Conservation (phyloP, 805 yeast genomes). For the Wickerhamiella kurtzmanii region DNA sequence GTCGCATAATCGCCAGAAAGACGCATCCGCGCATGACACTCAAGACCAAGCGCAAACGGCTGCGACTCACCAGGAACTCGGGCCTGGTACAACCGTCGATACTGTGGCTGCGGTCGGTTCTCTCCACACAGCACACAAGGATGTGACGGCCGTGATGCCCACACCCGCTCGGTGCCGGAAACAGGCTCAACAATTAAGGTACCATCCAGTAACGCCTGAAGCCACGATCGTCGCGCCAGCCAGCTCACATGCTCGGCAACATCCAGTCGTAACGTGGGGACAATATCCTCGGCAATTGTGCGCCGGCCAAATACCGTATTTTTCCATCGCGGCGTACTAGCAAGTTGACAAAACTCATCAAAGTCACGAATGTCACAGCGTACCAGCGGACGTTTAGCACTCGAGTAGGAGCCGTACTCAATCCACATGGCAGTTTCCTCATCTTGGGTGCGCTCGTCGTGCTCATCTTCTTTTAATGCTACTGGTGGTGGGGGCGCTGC, state of each 20-base stretch:
- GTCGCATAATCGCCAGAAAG: conserved; percentile 74
- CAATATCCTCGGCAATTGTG: conserved; percentile 64
- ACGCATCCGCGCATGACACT: conserved; percentile 67
- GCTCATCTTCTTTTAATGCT: neutral
- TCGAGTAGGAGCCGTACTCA: conserved; percentile 15
- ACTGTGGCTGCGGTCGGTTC: conserved; percentile 50
- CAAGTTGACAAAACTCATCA: conserved; percentile 11
- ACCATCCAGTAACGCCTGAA: conserved; percentile 63
- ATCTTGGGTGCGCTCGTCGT: neutral
- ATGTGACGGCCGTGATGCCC: conserved; percentile 35
- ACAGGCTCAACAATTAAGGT: conserved; percentile 76
- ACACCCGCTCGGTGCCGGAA: conserved; percentile 65
- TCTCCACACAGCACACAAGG: conserved; percentile 85
- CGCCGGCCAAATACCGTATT: conserved; percentile 48
- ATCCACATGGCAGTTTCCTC: neutral
- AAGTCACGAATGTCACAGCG: conserved; percentile 20
- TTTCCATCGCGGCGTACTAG: conserved; percentile 26
- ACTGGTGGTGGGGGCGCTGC: conserved; percentile 1
- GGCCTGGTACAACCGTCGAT: conserved; percentile 62
- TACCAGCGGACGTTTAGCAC: conserved; percentile 20
- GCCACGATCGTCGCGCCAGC: conserved; percentile 46
- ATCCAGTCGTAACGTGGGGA: conserved; percentile 54
- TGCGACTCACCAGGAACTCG: conserved; percentile 26
- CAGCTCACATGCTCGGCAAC: conserved; percentile 49
- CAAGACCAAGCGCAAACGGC: conserved; percentile 50